Percentiles rank a stretch among this genome's conserved stretches.
These are phyloP conservation scores for Trichoderma erinaceum DNA, from an alignment of 495 filamentous ascomycete species.

Conservation along the genomic window DNA sequence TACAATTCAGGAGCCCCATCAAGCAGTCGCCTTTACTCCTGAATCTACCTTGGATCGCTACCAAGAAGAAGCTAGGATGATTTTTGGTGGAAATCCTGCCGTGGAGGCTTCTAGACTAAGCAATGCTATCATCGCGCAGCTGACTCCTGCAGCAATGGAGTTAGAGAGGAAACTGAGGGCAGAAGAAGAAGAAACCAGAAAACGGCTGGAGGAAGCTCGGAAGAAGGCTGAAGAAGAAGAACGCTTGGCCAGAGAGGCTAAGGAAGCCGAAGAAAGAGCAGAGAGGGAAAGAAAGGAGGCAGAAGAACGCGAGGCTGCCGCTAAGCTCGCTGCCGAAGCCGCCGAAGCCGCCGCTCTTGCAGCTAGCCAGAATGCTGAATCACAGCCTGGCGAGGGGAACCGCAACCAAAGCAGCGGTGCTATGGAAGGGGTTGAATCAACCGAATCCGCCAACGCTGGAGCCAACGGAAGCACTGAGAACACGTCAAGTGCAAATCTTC, in stretches of 20 bases:
- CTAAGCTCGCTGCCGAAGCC: slow-evolving; percentile 45
- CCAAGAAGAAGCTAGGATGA: slow-evolving; percentile 83
- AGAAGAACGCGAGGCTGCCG: slow-evolving; percentile 50
- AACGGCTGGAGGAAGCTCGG: slow-evolving; percentile 63
- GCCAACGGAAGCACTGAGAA: slow-evolving; percentile 28
- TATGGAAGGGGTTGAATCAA: slow-evolving; percentile 83
- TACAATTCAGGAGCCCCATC: slow-evolving; percentile 38
- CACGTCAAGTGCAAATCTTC: slow-evolving; percentile 48
- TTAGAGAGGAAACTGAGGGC: slow-evolving; percentile 62
- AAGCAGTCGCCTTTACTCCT: slow-evolving; percentile 65
- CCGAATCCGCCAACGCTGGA: slow-evolving; percentile 33
- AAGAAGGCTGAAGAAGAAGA: slow-evolving; percentile 50
- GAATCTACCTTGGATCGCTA: slow-evolving; percentile 67
- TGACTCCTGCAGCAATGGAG: slow-evolving; percentile 81
- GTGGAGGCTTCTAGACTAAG: slow-evolving; percentile 70
- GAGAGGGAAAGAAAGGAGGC: slow-evolving; percentile 49
- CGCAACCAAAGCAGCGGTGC: slow-evolving; percentile 29
- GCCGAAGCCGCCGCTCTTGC: slow-evolving; percentile 28
- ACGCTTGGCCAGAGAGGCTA: slow-evolving; percentile 48
- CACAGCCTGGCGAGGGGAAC: slow-evolving; percentile 1
- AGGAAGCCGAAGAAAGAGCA: slow-evolving; percentile 55
- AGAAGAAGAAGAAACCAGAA: slow-evolving; percentile 50
- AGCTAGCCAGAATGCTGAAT: slow-evolving; percentile 6
- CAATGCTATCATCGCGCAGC: slow-evolving; percentile 57
- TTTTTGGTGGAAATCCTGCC: slow-evolving; percentile 61